Percentiles rank a stretch among this genome's conserved stretches.
phyloP scores from a whole-genome alignment of 345 rosid species.

The Arabidopsis arenosa region DNA sequence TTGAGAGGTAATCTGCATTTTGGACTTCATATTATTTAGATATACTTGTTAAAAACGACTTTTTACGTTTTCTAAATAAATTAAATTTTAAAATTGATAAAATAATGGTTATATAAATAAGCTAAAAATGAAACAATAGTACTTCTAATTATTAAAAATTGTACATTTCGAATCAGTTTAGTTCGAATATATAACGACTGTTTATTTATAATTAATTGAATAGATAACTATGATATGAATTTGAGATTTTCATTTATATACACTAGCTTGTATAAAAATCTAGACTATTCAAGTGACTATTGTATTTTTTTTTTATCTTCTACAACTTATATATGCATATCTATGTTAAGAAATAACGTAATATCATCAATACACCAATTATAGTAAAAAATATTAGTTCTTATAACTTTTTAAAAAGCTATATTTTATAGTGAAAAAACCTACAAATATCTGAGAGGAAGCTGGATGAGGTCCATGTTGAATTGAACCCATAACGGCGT shows the following conservation, averaged over 20 bases:
- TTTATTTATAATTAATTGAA: not conserved
- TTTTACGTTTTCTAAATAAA: not conserved
- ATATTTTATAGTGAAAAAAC: not conserved
- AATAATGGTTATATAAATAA: too few species aligned
- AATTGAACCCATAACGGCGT: not conserved
- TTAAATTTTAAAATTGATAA: not conserved
- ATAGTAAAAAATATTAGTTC: not conserved
- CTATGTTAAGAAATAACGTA: not conserved
- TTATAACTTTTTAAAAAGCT: not conserved
- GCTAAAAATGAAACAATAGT: not conserved
- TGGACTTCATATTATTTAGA: not conserved
- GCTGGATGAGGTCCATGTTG: not conserved
- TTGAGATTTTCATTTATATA: not conserved
- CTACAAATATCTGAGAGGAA: not conserved
- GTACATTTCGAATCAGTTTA: not conserved
- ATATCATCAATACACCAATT: not conserved
- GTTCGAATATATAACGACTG: not conserved
- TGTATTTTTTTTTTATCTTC: not conserved
- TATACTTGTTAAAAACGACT: not conserved
- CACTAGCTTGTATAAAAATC: not conserved
- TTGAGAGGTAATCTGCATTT: constrained; percentile 16
- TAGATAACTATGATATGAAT: not conserved
- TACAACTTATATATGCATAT: not conserved
- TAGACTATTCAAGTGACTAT: not conserved
- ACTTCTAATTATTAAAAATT: not conserved